A percentile compares a stretch with the other conserved stretches of the same genome.
phyloP scores from a whole-genome alignment of 768 basidiomycete genomes.

The Mycena sanguinolenta region DNA sequence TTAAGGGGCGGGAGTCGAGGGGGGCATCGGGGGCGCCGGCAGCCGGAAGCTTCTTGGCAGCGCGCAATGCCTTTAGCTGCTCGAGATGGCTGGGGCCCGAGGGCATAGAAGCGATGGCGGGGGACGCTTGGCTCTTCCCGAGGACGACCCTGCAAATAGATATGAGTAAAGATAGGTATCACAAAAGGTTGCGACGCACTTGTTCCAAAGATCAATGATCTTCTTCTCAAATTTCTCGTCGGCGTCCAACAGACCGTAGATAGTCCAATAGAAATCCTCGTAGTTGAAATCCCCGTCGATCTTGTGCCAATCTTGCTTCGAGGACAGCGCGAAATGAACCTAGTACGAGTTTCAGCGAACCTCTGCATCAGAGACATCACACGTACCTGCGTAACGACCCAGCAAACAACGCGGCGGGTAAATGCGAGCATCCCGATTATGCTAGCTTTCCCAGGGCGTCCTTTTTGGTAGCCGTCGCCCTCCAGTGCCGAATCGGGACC shows the following conservation, averaged over 20 bases:
- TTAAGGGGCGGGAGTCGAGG: too few species aligned
- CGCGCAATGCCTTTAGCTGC: too few species aligned
- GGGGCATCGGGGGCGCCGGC: too few species aligned
- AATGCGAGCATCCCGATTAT: neutral
- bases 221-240: neutral
- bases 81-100: too few species aligned
- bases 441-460: neutral
- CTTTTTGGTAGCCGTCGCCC: slow-evolving; percentile 24
- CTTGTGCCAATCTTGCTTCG: slow-evolving; percentile 10
- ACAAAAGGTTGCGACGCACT: too few species aligned
- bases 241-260: slow-evolving; percentile 1
- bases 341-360: neutral
- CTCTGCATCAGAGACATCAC: too few species aligned
- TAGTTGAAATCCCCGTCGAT: slow-evolving; percentile 4
- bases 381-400: slow-evolving; percentile 10
- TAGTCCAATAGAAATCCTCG: slow-evolving; percentile 14
- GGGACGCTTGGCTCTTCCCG: too few species aligned
- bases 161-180: too few species aligned
- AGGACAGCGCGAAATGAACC: slow-evolving; percentile 16
- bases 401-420: neutral
- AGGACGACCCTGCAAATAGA: too few species aligned
- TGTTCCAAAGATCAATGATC: too few species aligned
- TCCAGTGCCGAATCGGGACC: slow-evolving; percentile 1
- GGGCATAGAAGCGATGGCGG: too few species aligned
- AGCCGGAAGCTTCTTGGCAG: too few species aligned